Percentiles rank a stretch among this genome's conserved stretches.
phyloP scores from a whole-genome alignment of 495 filamentous ascomycete species.

The Glonium stellatum region DNA sequence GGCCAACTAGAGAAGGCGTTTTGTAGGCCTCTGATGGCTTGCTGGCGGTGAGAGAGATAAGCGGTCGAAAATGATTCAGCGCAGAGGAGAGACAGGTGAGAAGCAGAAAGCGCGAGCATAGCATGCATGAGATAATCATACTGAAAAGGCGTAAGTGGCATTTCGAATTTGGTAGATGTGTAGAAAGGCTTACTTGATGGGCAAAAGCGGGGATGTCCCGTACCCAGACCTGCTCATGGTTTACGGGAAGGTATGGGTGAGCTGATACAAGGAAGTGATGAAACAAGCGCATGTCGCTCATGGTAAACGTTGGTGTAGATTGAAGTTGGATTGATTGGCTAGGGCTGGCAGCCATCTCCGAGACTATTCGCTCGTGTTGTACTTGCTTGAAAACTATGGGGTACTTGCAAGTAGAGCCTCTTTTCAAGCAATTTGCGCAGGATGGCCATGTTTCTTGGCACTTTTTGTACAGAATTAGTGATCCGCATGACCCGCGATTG shows the following conservation, averaged over 20 bases:
- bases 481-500: not conserved
- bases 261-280: conserved; percentile 21
- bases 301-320: conserved; percentile 8
- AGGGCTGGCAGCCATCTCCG: conserved; percentile 14
- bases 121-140: conserved; percentile 46
- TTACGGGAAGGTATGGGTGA: conserved; percentile 11
- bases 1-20: conserved; percentile 28
- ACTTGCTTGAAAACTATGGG: conserved; percentile 15
- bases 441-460: conserved; percentile 22
- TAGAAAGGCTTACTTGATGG: conserved; percentile 6
- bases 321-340: conserved; percentile 4
- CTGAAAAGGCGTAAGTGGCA: conserved; percentile 14
- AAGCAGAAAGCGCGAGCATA: conserved; percentile 52
- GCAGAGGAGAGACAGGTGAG: conserved; percentile 35
- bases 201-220: conserved; percentile 9
- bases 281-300: conserved; percentile 18
- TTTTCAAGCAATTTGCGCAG: conserved; percentile 18
- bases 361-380: conserved; percentile 13
- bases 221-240: conserved; percentile 4
- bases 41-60: conserved; percentile 49
- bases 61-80: conserved; percentile 22
- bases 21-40: conserved; percentile 51
- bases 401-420: conserved; percentile 12
- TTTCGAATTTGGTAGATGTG: not conserved
- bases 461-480: not conserved